Evolutionary conservation across 805 yeast species (phyloP).

Genomic region (Millerozyma miso): DNA sequence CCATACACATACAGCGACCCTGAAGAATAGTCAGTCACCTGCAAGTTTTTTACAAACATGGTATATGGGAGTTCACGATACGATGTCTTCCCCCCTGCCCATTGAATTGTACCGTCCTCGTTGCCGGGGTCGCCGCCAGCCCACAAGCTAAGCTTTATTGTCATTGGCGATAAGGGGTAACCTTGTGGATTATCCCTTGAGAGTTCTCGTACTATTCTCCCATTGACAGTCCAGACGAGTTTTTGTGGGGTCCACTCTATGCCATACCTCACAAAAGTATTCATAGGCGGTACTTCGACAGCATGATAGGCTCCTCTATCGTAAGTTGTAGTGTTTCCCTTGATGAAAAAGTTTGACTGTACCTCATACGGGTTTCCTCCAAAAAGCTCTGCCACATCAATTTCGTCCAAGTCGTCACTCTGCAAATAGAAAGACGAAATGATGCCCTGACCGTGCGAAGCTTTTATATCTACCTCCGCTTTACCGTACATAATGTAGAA

Average conservation of each 20-base stretch:
- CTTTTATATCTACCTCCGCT: slow-evolving; percentile 32
- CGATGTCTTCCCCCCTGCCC: slow-evolving; percentile 39
- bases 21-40: slow-evolving; percentile 24
- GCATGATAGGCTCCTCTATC: slow-evolving; percentile 33
- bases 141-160: slow-evolving; percentile 35
- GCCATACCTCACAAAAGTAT: slow-evolving; percentile 24
- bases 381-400: slow-evolving; percentile 36
- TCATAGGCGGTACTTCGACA: slow-evolving; percentile 19
- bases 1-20: slow-evolving; percentile 30
- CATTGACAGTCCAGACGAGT: slow-evolving; percentile 30
- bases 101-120: slow-evolving; percentile 30
- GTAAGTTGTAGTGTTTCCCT: slow-evolving; percentile 33
- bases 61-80: slow-evolving; percentile 27
- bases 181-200: slow-evolving; percentile 19
- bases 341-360: slow-evolving; percentile 37
- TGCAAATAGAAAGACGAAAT: slow-evolving; percentile 39
- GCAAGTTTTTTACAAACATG: slow-evolving; percentile 23
- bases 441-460: slow-evolving; percentile 31
- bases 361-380: slow-evolving; percentile 29
- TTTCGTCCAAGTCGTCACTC: slow-evolving; percentile 40
- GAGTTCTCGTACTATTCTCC: slow-evolving; percentile 20
- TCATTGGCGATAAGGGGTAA: slow-evolving; percentile 35
- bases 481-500: slow-evolving; percentile 33
- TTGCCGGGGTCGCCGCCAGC: slow-evolving; percentile 38
- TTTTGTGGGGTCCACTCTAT: slow-evolving; percentile 34